These are phyloP conservation scores for Rhododendron williamsianum DNA, from an alignment of 148 eudicot genomes.

Conservation along the genomic window DNA sequence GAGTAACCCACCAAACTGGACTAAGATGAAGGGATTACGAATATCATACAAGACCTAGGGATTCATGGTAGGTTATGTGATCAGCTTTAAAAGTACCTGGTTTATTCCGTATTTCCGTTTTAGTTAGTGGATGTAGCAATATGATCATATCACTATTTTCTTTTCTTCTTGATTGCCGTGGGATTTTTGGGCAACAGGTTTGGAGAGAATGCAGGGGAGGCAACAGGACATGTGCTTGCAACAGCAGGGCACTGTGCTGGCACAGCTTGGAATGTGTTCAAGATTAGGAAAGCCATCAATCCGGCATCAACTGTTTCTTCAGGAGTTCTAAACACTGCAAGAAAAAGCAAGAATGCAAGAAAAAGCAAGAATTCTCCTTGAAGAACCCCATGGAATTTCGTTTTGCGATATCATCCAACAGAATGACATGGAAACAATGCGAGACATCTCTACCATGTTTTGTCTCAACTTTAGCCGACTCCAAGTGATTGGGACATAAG, in stretches of 20 bases:
- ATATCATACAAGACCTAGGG: neutral
- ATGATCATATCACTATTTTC: neutral
- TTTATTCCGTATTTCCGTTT: neutral
- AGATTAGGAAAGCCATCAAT: slow-evolving; percentile 72
- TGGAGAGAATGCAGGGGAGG: slow-evolving; percentile 86
- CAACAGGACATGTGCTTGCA: slow-evolving; percentile 70
- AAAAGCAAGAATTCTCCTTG: slow-evolving; percentile 1
- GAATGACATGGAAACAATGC: neutral
- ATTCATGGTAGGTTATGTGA: neutral
- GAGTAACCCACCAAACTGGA: neutral
- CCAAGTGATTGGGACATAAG: no score
- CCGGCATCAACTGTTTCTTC: slow-evolving; percentile 50
- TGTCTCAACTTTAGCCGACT: neutral
- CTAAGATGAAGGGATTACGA: neutral
- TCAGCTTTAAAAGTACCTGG: neutral
- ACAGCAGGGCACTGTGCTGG: slow-evolving; percentile 81
- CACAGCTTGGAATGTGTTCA: slow-evolving; percentile 79
- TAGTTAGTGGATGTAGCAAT: neutral
- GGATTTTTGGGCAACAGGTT: slow-evolving; percentile 33
- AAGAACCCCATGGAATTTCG: neutral
- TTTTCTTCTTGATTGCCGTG: neutral
- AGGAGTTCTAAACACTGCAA: slow-evolving; percentile 30
- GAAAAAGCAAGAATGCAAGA: slow-evolving; percentile 5
- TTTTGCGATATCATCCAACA: neutral
- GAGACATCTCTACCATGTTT: neutral